Evolutionary conservation across 179 eudicot species (phyloP).

Genomic region (Silene coronaria): DNA sequence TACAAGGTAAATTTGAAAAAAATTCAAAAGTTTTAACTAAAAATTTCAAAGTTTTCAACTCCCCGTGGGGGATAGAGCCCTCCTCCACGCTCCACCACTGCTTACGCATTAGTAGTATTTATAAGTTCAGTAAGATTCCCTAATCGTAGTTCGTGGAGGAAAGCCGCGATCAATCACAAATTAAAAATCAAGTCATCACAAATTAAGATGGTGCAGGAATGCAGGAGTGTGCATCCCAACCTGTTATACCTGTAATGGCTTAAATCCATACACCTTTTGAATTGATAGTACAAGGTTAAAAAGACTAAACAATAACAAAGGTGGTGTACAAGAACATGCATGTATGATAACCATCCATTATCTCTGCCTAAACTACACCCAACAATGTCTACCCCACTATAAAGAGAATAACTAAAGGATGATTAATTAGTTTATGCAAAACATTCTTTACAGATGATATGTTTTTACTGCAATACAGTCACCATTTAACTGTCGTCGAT

Average conservation of each 20-base stretch:
- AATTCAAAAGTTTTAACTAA: no score
- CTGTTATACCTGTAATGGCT: background rate
- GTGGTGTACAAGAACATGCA: constrained; percentile 26
- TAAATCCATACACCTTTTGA: background rate
- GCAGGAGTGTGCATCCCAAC: background rate
- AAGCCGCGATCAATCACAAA: background rate
- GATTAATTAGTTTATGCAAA: background rate
- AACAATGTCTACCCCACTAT: constrained; percentile 17
- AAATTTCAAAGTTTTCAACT: no score
- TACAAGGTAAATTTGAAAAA: no score
- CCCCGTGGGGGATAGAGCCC: no score
- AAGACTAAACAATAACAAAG: constrained; percentile 1
- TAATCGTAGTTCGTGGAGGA: background rate
- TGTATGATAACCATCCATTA: constrained; percentile 23
- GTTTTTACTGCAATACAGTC: no score
- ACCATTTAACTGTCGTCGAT: background rate
- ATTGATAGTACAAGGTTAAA: background rate
- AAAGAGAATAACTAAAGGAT: background rate
- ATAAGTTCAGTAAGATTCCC: background rate
- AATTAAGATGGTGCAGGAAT: background rate
- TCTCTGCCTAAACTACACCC: constrained; percentile 14
- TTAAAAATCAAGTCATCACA: background rate
- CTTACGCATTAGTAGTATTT: no score
- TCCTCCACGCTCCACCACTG: no score
- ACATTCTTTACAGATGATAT: background rate